Conservation (phyloP, 257 asterid species). For the Catharanthus roseus region DNA sequence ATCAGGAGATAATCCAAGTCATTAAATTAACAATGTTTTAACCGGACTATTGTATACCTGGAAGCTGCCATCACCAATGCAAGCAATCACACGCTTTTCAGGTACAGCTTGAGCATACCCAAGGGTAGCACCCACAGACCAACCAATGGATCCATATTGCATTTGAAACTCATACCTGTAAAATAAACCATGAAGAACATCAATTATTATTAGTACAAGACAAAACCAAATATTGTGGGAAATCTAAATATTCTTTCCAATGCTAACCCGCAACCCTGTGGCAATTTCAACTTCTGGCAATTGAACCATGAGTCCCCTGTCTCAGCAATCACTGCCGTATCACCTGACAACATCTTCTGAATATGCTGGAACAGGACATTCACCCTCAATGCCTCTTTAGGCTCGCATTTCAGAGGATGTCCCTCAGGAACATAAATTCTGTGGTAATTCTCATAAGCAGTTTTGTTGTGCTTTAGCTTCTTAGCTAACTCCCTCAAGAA, state of each 20-base stretch:
- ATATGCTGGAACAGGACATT: slow-evolving; percentile 64
- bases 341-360: slow-evolving; percentile 58
- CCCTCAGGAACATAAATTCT: slow-evolving; percentile 76
- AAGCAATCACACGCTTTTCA: slow-evolving; percentile 61
- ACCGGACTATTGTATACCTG: slow-evolving; percentile 38
- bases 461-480: slow-evolving; percentile 49
- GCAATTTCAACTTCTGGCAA: slow-evolving; percentile 68
- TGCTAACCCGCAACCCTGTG: slow-evolving; percentile 62
- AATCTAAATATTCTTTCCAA: not conserved
- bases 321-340: slow-evolving; percentile 71
- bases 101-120: slow-evolving; percentile 81
- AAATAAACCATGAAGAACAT: not conserved
- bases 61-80: slow-evolving; percentile 88
- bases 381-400: slow-evolving; percentile 62
- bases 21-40: not conserved
- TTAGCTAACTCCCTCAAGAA: slow-evolving; percentile 54
- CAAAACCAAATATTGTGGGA: not conserved
- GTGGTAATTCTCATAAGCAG: slow-evolving; percentile 72
- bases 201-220: not conserved
- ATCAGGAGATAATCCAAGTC: not conserved
- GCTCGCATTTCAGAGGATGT: slow-evolving; percentile 45
- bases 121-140: slow-evolving; percentile 89
- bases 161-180: slow-evolving; percentile 74
- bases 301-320: slow-evolving; percentile 91
- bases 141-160: slow-evolving; percentile 87